Base-by-base conservation (phyloP, 2,329 filamentous ascomycete species). In the Clonostachys rhizophaga region DNA sequence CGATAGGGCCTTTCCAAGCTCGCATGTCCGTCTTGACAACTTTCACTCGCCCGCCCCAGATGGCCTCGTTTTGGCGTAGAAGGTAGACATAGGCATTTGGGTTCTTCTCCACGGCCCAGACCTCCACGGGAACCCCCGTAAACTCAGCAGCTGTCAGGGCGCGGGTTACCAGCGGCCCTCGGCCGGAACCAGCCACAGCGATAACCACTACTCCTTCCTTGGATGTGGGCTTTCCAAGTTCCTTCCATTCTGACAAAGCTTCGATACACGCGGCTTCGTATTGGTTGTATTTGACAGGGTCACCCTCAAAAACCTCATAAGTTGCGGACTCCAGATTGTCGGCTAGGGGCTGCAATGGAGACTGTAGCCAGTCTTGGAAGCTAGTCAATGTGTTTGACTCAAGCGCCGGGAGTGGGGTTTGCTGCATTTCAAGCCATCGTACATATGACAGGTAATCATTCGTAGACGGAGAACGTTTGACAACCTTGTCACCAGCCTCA, bases 1-100 rank as follows among this genome's bases (percentile, higher is more conserved):
- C 59, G 1, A 80, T 62, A 2, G 92, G 92, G 0, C 95, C 95
- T 58, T 88, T 87, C 95, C 95, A 99, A 50, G 86, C 86, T 43
- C 94, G 85, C 94, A 99, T 99, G 64, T 99, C 94, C 1, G 91
- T 95, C 69, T 96, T 95, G 54, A 97, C 86, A 34, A 99, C 81
- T 2, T 85, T 91, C 17, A 96, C 92, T 46, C 78, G 79, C 18
- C 84, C 83, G 48, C 74, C 78, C 94, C 94, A 99, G n/a, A 83
- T 76, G 16, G 78, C 81, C 53, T 85, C 76, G 60, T 97, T 97
- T 61, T 95, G 90, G 20, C 89, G 80, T 51, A 96, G 83, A 3
- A 99, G 80, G 54, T 96, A 84, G 7, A 99, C 91, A 62, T 92
- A 97, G 1, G 94, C 94, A 60, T 99, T 97, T 5, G 90, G 94